Percentiles rank a stretch among this genome's conserved stretches.
phyloP scores from a whole-genome alignment of 805 yeast species.

The Saccharomycopsis synnaedendra region DNA sequence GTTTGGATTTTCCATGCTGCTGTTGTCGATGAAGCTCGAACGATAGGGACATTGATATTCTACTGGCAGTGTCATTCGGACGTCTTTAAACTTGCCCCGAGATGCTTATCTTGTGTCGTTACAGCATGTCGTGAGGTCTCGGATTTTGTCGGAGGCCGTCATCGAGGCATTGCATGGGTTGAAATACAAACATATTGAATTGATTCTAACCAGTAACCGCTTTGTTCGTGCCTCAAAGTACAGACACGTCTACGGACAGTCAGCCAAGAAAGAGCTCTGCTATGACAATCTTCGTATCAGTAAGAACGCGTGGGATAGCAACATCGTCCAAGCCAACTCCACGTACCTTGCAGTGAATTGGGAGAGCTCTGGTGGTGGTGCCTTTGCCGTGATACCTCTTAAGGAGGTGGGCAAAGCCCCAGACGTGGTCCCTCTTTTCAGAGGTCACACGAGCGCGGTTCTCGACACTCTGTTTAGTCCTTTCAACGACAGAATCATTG shows the following conservation, averaged over 20 bases:
- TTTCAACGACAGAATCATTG: slow-evolving; percentile 63
- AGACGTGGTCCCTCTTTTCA: slow-evolving; percentile 82
- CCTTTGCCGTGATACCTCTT: slow-evolving; percentile 88
- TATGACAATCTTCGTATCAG: slow-evolving; percentile 52
- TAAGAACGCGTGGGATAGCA: slow-evolving; percentile 94
- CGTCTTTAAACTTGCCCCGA: too few species aligned
- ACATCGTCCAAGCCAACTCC: slow-evolving; percentile 78
- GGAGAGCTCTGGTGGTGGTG: slow-evolving; percentile 96
- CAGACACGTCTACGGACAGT: slow-evolving; percentile 93
- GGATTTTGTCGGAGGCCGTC: too few species aligned
- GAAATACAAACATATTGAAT: too few species aligned
- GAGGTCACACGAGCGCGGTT: slow-evolving; percentile 94
- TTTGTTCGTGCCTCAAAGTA: slow-evolving; percentile 95
- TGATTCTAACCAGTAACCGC: slow-evolving; percentile 23
- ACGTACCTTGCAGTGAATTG: slow-evolving; percentile 79
- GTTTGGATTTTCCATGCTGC: too few species aligned
- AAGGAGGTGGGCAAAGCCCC: slow-evolving; percentile 85
- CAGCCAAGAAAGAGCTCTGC: slow-evolving; percentile 40
- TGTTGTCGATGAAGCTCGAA: too few species aligned
- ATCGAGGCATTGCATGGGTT: too few species aligned
- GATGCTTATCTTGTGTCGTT: too few species aligned
- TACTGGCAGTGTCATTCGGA: too few species aligned
- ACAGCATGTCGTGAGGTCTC: too few species aligned
- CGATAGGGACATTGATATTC: too few species aligned
- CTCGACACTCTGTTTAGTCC: slow-evolving; percentile 95